Percentiles rank a stretch among this genome's conserved stretches.
Conservation (phyloP, 345 rosid genomes). For the Lumnitzera racemosa region DNA sequence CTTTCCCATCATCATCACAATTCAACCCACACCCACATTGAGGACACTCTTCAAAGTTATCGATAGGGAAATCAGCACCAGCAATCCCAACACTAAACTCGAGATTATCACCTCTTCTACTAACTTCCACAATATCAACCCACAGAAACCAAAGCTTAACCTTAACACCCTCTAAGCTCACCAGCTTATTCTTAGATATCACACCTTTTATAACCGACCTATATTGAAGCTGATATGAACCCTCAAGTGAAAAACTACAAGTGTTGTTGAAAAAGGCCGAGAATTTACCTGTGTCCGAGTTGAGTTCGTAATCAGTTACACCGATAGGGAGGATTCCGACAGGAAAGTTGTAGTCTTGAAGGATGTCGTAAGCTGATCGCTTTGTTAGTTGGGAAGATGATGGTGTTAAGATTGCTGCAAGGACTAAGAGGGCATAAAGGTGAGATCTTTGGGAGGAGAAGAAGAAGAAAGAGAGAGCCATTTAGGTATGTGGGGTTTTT, state of each 20-base stretch:
- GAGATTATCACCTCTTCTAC: constrained; percentile 37
- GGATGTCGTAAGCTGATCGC: constrained; percentile 43
- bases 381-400: neutral
- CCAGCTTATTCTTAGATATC: constrained; percentile 35
- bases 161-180: constrained; percentile 45
- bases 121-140: constrained; percentile 59
- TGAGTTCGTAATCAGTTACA: constrained; percentile 39
- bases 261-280: constrained; percentile 39
- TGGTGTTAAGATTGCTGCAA: neutral
- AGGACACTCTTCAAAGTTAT: constrained; percentile 63
- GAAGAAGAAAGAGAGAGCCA: constrained; percentile 11
- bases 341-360: constrained; percentile 39
- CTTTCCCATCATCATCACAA: constrained; percentile 18
- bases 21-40: constrained; percentile 86
- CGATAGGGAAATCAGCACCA: constrained; percentile 51
- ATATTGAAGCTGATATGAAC: constrained; percentile 50
- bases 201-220: constrained; percentile 37
- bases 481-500: neutral
- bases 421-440: constrained; percentile 7
- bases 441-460: constrained; percentile 4
- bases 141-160: constrained; percentile 53
- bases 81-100: constrained; percentile 62
- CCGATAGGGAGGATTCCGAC: constrained; percentile 54
- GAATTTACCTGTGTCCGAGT: constrained; percentile 37
- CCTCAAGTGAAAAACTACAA: constrained; percentile 55